These are phyloP conservation scores for Calonectria pseudoturangicola DNA, from an alignment of 2,329 filamentous ascomycete genomes.

Conservation along the genomic window DNA sequence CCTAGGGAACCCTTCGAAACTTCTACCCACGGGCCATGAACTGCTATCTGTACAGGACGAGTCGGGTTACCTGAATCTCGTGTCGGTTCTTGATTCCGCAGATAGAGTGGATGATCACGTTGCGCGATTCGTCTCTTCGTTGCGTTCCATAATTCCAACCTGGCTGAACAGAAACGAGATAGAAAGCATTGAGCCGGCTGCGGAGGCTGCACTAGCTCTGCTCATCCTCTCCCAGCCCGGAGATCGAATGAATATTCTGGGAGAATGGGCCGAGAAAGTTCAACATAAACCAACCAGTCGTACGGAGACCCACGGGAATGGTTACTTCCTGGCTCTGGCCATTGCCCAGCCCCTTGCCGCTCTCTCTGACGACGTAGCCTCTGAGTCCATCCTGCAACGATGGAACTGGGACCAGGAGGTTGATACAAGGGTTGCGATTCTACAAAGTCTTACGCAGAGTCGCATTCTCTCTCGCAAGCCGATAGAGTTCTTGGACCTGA, in stretches of 20 bases:
- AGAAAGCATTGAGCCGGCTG: slow-evolving; percentile 69
- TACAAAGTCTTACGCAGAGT: slow-evolving; percentile 72
- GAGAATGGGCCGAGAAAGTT: slow-evolving; percentile 68
- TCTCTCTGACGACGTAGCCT: slow-evolving; percentile 59
- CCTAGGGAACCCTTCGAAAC: slow-evolving; percentile 41
- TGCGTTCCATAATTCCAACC: slow-evolving; percentile 60
- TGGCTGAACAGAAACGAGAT: slow-evolving; percentile 72
- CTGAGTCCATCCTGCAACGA: slow-evolving; percentile 68
- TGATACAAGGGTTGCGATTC: slow-evolving; percentile 72
- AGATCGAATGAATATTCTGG: slow-evolving; percentile 63
- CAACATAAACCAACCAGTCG: slow-evolving; percentile 57
- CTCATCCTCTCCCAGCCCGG: slow-evolving; percentile 65
- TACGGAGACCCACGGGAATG: slow-evolving; percentile 64
- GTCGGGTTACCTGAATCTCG: slow-evolving; percentile 48
- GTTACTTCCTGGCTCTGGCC: slow-evolving; percentile 72
- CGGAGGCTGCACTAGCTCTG: slow-evolving; percentile 70
- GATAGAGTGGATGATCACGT: slow-evolving; percentile 35
- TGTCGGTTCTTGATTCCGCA: slow-evolving; percentile 45
- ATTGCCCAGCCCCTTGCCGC: slow-evolving; percentile 67
- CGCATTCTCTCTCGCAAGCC: slow-evolving; percentile 65
- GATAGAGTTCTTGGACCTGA: slow-evolving; percentile 64
- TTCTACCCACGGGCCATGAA: slow-evolving; percentile 49
- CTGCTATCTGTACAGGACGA: slow-evolving; percentile 50
- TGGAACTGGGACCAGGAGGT: slow-evolving; percentile 71
- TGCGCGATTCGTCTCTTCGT: slow-evolving; percentile 48